A percentile compares a stretch with the other conserved stretches of the same genome.
Evolutionary conservation across 78 protist genomes (phyloP).

Genomic region (slime mould (Dictyostelium discoideum)): dicty_2.7 NC_007089.4:2285001-2285500

Average conservation of each 20-base stretch:
- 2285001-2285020: background rate
- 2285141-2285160: background rate
- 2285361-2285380: slow-evolving; percentile 21
- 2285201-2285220: background rate
- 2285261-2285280: background rate
- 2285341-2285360: slow-evolving; percentile 41
- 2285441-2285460: background rate
- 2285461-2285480: background rate
- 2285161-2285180: background rate
- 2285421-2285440: background rate
- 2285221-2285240: slow-evolving; percentile 21
- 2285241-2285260: background rate
- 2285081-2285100: background rate
- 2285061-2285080: background rate
- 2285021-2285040: background rate
- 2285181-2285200: background rate
- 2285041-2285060: background rate
- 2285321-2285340: background rate
- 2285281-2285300: slow-evolving; percentile 1
- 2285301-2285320: background rate
- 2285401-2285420: slow-evolving; percentile 65
- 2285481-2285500: background rate
- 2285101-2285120: background rate
- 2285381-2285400: background rate
- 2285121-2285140: background rate